These are phyloP conservation scores for Cyberlindnera nakhonratchasimensis DNA, from an alignment of 805 yeast genomes.

Conservation along the genomic window DNA sequence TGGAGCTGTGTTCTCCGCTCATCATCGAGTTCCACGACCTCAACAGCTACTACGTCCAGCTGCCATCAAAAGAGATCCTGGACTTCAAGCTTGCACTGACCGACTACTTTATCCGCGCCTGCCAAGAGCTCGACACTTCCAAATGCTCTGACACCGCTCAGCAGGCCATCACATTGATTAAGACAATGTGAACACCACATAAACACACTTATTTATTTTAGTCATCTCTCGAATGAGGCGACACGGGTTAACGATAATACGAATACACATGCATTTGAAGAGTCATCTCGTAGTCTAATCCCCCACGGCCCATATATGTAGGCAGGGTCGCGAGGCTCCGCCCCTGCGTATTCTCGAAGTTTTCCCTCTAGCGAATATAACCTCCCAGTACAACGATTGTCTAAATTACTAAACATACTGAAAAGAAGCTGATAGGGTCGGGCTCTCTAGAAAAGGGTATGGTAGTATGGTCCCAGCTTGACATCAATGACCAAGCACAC, in stretches of 20 bases:
- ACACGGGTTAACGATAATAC: constrained; percentile 2
- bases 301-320: too few species aligned
- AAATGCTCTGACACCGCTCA: constrained; percentile 12
- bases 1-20: constrained; percentile 34
- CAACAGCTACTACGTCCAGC: constrained; percentile 29
- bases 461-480: constrained; percentile 16
- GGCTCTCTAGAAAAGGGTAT: constrained; percentile 1
- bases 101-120: constrained; percentile 21
- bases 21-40: constrained; percentile 35
- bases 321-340: too few species aligned
- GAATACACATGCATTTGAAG: not conserved
- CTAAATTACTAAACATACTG: too few species aligned
- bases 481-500: constrained; percentile 44
- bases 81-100: constrained; percentile 32
- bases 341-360: too few species aligned
- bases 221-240: not conserved
- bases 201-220: constrained; percentile 4
- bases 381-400: too few species aligned
- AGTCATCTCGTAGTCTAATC: too few species aligned
- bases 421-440: too few species aligned
- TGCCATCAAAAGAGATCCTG: constrained; percentile 26
- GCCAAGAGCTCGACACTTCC: not conserved
- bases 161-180: constrained; percentile 20
- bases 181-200: constrained; percentile 4
- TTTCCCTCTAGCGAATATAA: too few species aligned